Evolutionary conservation across 2,329 filamentous ascomycete species (phyloP), one percentile per base, ranked within the genome.

Genomic region (Nigrospora osmanthi): DNA sequence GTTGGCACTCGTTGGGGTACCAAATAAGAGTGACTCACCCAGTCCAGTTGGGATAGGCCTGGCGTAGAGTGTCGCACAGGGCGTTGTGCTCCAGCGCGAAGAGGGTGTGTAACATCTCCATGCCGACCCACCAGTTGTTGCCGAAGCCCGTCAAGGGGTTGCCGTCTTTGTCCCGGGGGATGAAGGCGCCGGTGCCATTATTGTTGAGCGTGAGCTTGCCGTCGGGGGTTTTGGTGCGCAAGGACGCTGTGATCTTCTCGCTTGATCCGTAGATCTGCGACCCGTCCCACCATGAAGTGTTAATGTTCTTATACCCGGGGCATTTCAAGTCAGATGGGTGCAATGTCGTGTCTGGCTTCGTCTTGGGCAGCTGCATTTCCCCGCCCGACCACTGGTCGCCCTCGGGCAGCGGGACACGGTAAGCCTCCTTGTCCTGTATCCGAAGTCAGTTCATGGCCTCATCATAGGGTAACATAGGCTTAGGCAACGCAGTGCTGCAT

Each of bases 1-100:
- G 35, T 28, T n/a, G n/a, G n/a, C n/a, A n/a, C n/a, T n/a, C n/a
- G n/a, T n/a, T n/a, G 5, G 10, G 30, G 10, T 12, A 6, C 7
- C 16, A 3, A 13, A 2, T 6, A 36, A 7, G 2, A 28, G 9
- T 28, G 19, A 34, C 40, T 33, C 35, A 52, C 52, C 52, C 54
- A 12, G 54, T 61, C 65, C 63, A 68, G 23, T 56, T 51, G 1
- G 69, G 64, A 48, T 71, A 57, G 0, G 54, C 51, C 17, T 53
- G 50, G 15, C 55, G 53, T 3, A 72, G 54, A 39, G 54, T 58
- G 36, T 67, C 65, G 44, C 67, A 71, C 35, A 72, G 64, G 11
- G 66, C 53, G 40, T 72, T 72, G 49, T 73, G 69, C 49, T 73
- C 69, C 15, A 72, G 52, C 3, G 66, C 69, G 48, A 72, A 70